Evolutionary conservation across 306 rosid genomes (phyloP), one percentile per base, ranked within the genome.

Genomic region (Astragalus glycyphyllos): DNA sequence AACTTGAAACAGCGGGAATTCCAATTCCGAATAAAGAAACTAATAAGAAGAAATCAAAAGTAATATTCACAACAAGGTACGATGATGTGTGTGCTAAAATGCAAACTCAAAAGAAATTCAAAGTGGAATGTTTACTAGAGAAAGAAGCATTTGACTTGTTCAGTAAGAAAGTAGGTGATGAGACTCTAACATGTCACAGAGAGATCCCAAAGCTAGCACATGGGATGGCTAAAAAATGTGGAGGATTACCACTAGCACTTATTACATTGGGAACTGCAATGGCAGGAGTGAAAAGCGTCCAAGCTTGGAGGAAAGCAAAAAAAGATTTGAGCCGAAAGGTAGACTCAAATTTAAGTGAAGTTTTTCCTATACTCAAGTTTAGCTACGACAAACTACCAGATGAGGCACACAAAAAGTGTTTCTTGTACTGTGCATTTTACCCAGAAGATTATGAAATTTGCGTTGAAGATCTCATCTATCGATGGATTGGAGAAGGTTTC

Each of bases 51-150:
- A 48, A 54, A 40, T 74, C 73, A 5, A 78, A 74, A 58, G 20
- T 78, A 1, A 0, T 82, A 20, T 65, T 82, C 54, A 74, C 86
- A 3, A 74, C 81, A 14, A 69, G 76, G 0, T 7, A 1, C 6
- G 44, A 34, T 46, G 72, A 82, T 57, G 72, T 82, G 6, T 78
- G 83, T 3, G 51, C 3, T 15, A 61, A 60, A 26, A 82, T 82
- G 86, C 34, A 65, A 4, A 73, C 79, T 10, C 4, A 65, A 0
- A 65, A 3, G 11, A 58, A 12, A 31, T 32, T 71, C 2, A 38
- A 46, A 8, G 76, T 75, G 37, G n/a, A 46, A 47, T 65, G 68
- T 62, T 11, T 79, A 47, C 5, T 4, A 13, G 5, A 16, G 8
- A 3, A 66, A n/a, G 38, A 75, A 35, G 72, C 86, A n/a, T 47